Base-by-base conservation (phyloP, 2,329 filamentous ascomycete species). In the Fusarium penzigii region DNA sequence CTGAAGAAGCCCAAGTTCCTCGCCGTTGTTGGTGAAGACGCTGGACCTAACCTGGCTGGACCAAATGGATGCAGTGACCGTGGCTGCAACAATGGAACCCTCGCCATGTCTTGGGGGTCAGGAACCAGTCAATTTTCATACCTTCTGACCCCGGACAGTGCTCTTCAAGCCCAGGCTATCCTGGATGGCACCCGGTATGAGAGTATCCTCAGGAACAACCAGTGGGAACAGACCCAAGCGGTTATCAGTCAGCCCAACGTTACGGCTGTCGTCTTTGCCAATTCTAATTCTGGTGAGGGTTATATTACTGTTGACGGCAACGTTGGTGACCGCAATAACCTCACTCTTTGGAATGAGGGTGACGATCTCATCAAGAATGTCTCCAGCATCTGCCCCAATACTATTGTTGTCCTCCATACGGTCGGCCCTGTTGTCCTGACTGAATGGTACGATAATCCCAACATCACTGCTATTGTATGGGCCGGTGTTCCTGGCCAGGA, bases 361-460 rank as follows among this genome's bases (percentile, higher is more conserved):
- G 91, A 97, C 48, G 79, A 81, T 1, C 75, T 97, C 49, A 89
- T 97, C 72, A 82, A 88, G 72, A 91, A 88, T 44, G 90, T 96
- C 11, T 86, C 90, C 1, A 79, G 85, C 8, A 68, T 85, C 56
- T 92, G 88, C 78, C 85, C 87, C 75, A 96, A 97, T 79, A 96
- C 92, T 12, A 88, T 97, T 53, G 90, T 97, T 14, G 84, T 97
- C 51, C 87, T 97, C 53, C 93, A 97, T 76, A 91, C 89, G 2
- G 83, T 87, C 4, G 92, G 92, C 0, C 85, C 92, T 1, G 89
- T 95, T 5, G 75, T 95, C 1, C 73, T 97, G 20, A 83, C 85
- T 12, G 83, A 90, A 10, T 93, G 86, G 80, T 86, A 89, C 64
- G 74, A 89, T 47, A 86, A 85, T 70, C 82, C 84, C 36, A 96